These are phyloP conservation scores for Corylus americana DNA, from an alignment of 306 rosid genomes.

Conservation along the genomic window DNA sequence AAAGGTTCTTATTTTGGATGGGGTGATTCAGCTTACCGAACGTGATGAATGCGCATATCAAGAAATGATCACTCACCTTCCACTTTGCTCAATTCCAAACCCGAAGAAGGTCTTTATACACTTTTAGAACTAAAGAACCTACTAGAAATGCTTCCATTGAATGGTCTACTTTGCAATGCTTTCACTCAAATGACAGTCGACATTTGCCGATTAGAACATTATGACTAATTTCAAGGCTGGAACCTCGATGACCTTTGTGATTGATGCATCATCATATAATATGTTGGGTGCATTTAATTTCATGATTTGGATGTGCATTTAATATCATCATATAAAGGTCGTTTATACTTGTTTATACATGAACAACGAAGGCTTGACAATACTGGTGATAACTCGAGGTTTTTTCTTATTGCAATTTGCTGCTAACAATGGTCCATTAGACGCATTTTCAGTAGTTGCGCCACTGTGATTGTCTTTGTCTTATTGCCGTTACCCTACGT, in stretches of 20 bases:
- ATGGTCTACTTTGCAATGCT: not conserved
- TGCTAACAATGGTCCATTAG: not conserved
- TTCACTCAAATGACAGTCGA: not conserved
- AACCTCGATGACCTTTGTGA: not conserved
- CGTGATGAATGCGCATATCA: constrained; percentile 99
- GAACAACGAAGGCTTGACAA: not conserved
- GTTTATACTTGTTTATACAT: not conserved
- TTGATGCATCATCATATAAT: not conserved
- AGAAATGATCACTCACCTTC: constrained; percentile 97
- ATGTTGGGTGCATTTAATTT: not conserved
- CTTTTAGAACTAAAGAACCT: constrained; percentile 4
- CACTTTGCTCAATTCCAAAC: constrained; percentile 89
- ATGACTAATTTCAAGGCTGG: not conserved
- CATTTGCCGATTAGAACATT: not conserved
- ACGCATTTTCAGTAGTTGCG: not conserved
- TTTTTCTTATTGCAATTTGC: not conserved
- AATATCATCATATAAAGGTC: not conserved
- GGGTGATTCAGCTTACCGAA: constrained; percentile 98
- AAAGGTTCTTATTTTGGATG: constrained; percentile 94
- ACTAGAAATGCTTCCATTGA: not conserved
- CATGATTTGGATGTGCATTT: not conserved
- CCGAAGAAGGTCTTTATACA: constrained; percentile 73
- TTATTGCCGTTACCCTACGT: not conserved
- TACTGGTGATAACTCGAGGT: not conserved
- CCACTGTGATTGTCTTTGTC: constrained; percentile 9